Base-by-base conservation (phyloP, 1,284 basidiomycete genomes). In the Coriolopsis trogii region DNA sequence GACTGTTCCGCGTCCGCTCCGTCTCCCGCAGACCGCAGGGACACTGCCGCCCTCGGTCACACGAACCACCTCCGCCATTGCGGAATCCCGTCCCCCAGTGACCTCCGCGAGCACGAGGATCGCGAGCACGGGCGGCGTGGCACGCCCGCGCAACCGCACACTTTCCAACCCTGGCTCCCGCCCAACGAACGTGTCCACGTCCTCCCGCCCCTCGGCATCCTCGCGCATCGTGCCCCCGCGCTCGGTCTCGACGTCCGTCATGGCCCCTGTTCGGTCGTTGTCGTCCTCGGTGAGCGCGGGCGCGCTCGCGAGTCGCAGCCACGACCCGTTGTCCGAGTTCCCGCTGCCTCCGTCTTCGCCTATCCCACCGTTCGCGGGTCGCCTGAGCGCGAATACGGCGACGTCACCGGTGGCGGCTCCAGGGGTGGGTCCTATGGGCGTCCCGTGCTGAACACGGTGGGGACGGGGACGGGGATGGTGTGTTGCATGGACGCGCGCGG, bases 391-490 rank as follows among this genome's bases (percentile, higher is more conserved):
- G 43, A 48, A 49, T 23, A 56, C 44, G 9, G 44, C 41, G 24
- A 13, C 53, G 12, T 18, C 10, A 16, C 23, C 13, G 20, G 10
- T 52, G 44, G 52, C 28, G 33, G n/a, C n/a, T n/a, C n/a, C n/a
- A n/a, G n/a, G n/a, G n/a, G n/a, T n/a, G n/a, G n/a, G n/a, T n/a
- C n/a, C n/a, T n/a, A n/a, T n/a, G n/a, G n/a, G n/a, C n/a, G n/a
- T n/a, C 62, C 39, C 43, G 52, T 43, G 55, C 37, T 58, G 46
- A 49, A 57, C 52, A 44, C 47, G 12, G 55, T 50, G 13, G 46
- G 56, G 25, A 68, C 65, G 10, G 67, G 67, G 5, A 67, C 63
- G 31, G 67, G 65, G 3, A 68, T 68, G 65, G 49, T 48, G 23
- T 68, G 67, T 36, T 56, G 67, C 10, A 61, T n/a, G n/a, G n/a